Percentiles rank a stretch among this genome's conserved stretches.
Conservation (phyloP, 192 early-diverging fungal species). For the Dissophora ornata region DNA sequence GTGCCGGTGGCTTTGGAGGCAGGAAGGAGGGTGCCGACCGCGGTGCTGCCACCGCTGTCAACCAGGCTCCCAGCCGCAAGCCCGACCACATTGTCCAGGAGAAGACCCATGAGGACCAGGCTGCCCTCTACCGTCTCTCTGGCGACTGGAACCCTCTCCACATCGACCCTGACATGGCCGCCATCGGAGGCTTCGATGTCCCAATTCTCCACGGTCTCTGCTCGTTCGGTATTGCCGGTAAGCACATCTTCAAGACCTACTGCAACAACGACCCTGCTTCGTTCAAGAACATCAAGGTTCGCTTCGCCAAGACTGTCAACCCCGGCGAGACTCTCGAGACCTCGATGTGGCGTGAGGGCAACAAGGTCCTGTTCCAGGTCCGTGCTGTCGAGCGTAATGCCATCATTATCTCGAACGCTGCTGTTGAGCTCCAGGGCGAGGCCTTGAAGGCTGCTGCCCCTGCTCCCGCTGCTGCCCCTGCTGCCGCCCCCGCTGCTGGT, state of each 20-base stretch:
- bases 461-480: constrained; percentile 38
- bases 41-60: constrained; percentile 82
- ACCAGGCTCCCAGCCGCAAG: constrained; percentile 81
- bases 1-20: constrained; percentile 89
- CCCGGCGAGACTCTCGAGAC: constrained; percentile 99
- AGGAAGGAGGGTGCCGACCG: constrained; percentile 78
- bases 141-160: constrained; percentile 99
- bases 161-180: constrained; percentile 95
- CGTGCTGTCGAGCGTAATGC: constrained; percentile 93
- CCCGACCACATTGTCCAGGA: constrained; percentile 87
- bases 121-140: constrained; percentile 93
- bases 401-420: constrained; percentile 92
- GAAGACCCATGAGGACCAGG: constrained; percentile 92
- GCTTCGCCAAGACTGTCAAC: constrained; percentile 89
- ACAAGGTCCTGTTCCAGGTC: constrained; percentile 93
- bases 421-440: constrained; percentile 79
- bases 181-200: constrained; percentile 93
- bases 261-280: constrained; percentile 73
- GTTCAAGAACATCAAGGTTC: constrained; percentile 90
- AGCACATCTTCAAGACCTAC: constrained; percentile 87
- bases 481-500: constrained; percentile 59
- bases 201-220: constrained; percentile 98
- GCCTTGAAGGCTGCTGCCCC: constrained; percentile 48
- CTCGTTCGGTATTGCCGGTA: constrained; percentile 91
- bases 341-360: constrained; percentile 93